Conservation (phyloP, 176 grass and related monocot species). For the Lolium perenne region DNA sequence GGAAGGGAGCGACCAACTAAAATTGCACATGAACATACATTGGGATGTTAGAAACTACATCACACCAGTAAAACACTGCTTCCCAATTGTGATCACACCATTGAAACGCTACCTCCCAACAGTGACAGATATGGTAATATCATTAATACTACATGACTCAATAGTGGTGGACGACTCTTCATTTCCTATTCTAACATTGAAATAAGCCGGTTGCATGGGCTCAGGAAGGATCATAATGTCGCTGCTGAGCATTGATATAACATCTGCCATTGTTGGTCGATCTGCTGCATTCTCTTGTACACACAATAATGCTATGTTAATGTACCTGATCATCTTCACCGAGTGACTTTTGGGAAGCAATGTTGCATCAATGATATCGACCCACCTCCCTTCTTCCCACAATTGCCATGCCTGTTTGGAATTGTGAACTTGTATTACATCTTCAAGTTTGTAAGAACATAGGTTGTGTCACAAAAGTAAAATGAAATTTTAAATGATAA, state of each 20-base stretch:
- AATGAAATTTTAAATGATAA: not conserved
- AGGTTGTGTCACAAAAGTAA: not conserved
- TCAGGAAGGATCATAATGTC: not conserved
- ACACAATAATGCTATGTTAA: slow-evolving; percentile 15
- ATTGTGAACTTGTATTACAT: not conserved
- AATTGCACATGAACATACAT: not conserved
- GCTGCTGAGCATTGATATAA: not conserved
- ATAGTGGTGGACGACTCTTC: not conserved
- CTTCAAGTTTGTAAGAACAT: not conserved
- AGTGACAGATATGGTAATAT: not conserved
- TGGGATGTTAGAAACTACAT: too few species aligned
- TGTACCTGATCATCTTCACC: not conserved
- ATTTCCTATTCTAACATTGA: slow-evolving; percentile 14
- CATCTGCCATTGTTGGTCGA: slow-evolving; percentile 27
- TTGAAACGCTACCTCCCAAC: not conserved
- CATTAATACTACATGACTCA: not conserved
- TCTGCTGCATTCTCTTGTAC: slow-evolving; percentile 23
- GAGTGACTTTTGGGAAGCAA: not conserved
- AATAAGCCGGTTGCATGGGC: slow-evolving; percentile 15
- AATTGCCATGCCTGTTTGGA: slow-evolving; percentile 21
- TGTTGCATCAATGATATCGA: slow-evolving; percentile 3
- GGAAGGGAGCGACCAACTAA: not conserved
- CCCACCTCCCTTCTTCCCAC: slow-evolving; percentile 18
- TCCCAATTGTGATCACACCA: not conserved
- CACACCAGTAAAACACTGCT: too few species aligned